These are phyloP conservation scores for Aspergillus sp. DNA, from an alignment of 2,329 filamentous ascomycete genomes.

Conservation along the genomic window DNA sequence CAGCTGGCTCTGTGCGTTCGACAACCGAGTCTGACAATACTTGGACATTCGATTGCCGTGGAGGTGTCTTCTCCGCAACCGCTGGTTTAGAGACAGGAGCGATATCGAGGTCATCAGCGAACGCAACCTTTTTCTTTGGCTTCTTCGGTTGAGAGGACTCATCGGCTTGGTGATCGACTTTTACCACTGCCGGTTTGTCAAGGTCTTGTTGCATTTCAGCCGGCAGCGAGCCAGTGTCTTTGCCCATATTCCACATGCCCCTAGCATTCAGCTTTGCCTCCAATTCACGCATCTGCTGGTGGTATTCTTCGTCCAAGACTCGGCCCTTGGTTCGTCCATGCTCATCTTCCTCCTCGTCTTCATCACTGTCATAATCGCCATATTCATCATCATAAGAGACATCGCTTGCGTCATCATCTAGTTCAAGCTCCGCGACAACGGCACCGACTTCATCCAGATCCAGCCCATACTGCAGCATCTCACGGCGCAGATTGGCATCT, in stretches of 20 bases:
- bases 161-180: constrained; percentile 19
- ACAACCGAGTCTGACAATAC: constrained; percentile 40
- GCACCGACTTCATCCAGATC: constrained; percentile 81
- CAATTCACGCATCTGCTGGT: constrained; percentile 76
- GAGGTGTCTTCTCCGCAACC: constrained; percentile 18
- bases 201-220: constrained; percentile 26
- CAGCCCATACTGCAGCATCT: constrained; percentile 88
- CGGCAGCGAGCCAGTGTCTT: constrained; percentile 34
- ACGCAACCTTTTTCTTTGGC: constrained; percentile 68
- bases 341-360: constrained; percentile 64
- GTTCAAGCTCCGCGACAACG: constrained; percentile 84
- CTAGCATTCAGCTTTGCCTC: constrained; percentile 66
- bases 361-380: constrained; percentile 50
- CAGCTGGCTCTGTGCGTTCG: constrained; percentile 31
- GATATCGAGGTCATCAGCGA: constrained; percentile 70
- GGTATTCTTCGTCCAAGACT: constrained; percentile 69
- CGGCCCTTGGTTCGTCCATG: constrained; percentile 67
- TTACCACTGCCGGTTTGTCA: constrained; percentile 18
- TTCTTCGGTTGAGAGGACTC: constrained; percentile 13
- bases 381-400: constrained; percentile 50
- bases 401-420: constrained; percentile 62
- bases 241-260: constrained; percentile 55
- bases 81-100: constrained; percentile 43
- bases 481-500: constrained; percentile 71
- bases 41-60: constrained; percentile 21